phyloP scores from a whole-genome alignment of 2,329 filamentous ascomycete species.

The Raffaelea albimanens region DNA sequence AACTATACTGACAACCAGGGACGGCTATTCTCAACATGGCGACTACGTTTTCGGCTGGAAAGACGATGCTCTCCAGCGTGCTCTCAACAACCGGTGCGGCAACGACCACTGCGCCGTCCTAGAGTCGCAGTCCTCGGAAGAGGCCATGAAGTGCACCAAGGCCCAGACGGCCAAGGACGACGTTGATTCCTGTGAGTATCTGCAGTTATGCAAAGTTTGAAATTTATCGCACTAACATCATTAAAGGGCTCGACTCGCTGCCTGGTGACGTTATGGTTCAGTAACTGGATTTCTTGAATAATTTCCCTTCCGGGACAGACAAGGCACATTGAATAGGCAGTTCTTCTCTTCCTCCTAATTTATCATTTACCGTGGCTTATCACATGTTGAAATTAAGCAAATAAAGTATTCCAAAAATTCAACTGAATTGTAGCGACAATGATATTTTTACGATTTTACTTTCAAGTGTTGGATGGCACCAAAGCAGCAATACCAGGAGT shows the following conservation, averaged over 20 bases:
- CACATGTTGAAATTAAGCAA: too few species aligned
- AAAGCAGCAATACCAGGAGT: too few species aligned
- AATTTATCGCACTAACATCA: too few species aligned
- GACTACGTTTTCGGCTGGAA: constrained; percentile 22
- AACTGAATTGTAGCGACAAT: too few species aligned
- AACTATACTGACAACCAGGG: background rate
- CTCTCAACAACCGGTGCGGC: constrained; percentile 27
- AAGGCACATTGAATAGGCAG: too few species aligned
- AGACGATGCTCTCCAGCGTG: constrained; percentile 26
- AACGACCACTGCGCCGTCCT: constrained; percentile 18
- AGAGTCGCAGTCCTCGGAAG: constrained; percentile 17
- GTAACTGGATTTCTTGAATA: background rate
- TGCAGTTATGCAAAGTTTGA: background rate
- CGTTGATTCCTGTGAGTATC: constrained; percentile 20
- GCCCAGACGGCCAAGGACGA: constrained; percentile 18
- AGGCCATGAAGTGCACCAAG: constrained; percentile 18
- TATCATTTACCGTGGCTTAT: too few species aligned
- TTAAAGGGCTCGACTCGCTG: too few species aligned
- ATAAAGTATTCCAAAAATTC: too few species aligned
- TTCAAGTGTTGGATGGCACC: too few species aligned
- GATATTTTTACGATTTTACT: too few species aligned
- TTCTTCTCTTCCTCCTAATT: too few species aligned
- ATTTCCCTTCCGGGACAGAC: background rate
- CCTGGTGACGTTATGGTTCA: background rate
- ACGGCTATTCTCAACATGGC: constrained; percentile 21